These are phyloP conservation scores for Boletellus ananas DNA, from an alignment of 768 basidiomycete genomes.

Conservation along the genomic window DNA sequence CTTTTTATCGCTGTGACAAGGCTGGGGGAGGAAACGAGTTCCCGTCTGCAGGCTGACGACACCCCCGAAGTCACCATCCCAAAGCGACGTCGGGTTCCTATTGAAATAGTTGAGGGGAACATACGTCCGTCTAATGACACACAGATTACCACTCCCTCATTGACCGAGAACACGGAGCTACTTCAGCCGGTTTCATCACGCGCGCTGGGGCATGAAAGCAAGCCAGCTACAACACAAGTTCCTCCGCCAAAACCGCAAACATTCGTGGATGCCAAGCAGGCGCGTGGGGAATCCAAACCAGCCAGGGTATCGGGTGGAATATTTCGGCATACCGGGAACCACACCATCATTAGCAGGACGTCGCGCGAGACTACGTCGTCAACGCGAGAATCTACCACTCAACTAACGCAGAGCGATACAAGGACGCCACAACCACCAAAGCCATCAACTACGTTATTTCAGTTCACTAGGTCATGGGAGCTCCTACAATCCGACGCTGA, in stretches of 20 bases:
- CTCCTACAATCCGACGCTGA: constrained; percentile 36
- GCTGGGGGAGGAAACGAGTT: not conserved
- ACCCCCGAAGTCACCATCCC: constrained; percentile 13
- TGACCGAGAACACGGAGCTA: constrained; percentile 19
- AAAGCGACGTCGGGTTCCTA: constrained; percentile 60
- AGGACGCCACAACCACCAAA: constrained; percentile 15
- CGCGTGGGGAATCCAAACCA: constrained; percentile 43
- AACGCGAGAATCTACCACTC: constrained; percentile 1
- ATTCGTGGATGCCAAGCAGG: constrained; percentile 58
- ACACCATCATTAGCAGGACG: constrained; percentile 49
- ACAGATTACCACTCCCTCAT: not conserved
- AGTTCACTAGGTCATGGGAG: constrained; percentile 62
- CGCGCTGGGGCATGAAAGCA: constrained; percentile 18
- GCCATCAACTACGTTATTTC: constrained; percentile 49
- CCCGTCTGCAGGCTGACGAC: constrained; percentile 10
- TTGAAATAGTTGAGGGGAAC: constrained; percentile 50
- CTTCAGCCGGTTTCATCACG: constrained; percentile 43
- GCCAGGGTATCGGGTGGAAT: constrained; percentile 66
- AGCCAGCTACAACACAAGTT: constrained; percentile 1
- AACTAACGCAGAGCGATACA: constrained; percentile 1
- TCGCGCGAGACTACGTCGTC: constrained; percentile 11
- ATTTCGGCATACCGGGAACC: constrained; percentile 60
- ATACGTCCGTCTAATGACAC: not conserved
- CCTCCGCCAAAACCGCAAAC: constrained; percentile 28
- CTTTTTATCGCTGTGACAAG: not conserved